Evolutionary conservation across 139 green algal species (phyloP), one percentile per base, ranked within the genome.

Genomic region (Pycnococcus provasolii): DNA sequence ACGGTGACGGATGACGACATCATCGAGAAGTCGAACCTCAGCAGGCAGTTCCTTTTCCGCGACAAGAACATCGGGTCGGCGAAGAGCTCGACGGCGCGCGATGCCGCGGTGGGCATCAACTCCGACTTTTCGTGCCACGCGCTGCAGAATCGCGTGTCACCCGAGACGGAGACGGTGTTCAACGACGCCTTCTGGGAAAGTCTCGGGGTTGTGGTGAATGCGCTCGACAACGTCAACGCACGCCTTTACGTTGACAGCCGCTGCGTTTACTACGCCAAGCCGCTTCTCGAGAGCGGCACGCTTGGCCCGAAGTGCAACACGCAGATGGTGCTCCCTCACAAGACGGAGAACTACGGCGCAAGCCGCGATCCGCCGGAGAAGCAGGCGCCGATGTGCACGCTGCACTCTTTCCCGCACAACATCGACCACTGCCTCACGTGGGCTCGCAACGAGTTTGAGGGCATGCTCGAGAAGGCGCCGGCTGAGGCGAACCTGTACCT

Each of bases 401-500:
- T 99, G 59, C 93, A 99, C 85, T 94, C 84, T 65, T 99, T 99
- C 86, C 93, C 93, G 37, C 93, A 98, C 86, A 99, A 97, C 83
- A 99, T 99, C 78, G 88, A 96, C 60, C 80, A 86, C 72, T 87
- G 81, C 65, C 64, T 86, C 26, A 96, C 90, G 6, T 97, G 88
- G 83, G 91, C 91, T 7, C 73, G 86, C 39, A 89, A 78, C 42
- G 91, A 98, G 84, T 98, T 98, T 78, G 92, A 99, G 78, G 92
- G 92, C 11, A 64, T 94, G 61, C 76, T 97, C 63, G 92, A 98
- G 75, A 95, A 95, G 73, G 73, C 77, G 4, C 87, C 85, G 2
- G 67, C 76, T 3, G 92, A 99, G 71, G 92, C 83, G 42, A 95
- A 96, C 72, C 66, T 80, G 26, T 98, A 88, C 79, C 79, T 98